Evolutionary conservation across 2,329 filamentous ascomycete species (phyloP).

Genomic region (Xenoacremonium recifei): DNA sequence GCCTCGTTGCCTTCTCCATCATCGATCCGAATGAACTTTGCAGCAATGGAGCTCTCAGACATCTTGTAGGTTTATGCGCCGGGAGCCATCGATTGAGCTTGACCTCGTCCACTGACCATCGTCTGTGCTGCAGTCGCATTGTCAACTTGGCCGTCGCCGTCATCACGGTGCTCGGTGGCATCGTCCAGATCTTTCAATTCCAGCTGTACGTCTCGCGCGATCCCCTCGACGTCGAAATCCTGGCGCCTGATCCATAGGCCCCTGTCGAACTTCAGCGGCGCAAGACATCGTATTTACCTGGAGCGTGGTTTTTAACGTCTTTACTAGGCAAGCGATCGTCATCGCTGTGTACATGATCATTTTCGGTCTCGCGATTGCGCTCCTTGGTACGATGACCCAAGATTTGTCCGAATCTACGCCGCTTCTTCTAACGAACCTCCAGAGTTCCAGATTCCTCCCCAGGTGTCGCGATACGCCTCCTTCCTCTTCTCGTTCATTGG

Average conservation of each 20-base stretch:
- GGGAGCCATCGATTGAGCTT: constrained; percentile 1
- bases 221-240: too few relatives aligned
- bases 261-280: too few relatives aligned
- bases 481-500: constrained; percentile 98
- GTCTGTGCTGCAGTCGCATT: constrained; percentile 66
- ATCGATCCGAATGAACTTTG: constrained; percentile 8
- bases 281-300: too few relatives aligned
- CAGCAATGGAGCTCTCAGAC: constrained; percentile 84
- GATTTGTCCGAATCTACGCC: neutral
- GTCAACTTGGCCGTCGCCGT: constrained; percentile 88
- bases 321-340: constrained; percentile 53
- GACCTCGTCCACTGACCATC: constrained; percentile 33
- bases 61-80: constrained; percentile 66
- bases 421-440: constrained; percentile 21
- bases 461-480: constrained; percentile 88
- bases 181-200: constrained; percentile 66
- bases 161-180: constrained; percentile 83
- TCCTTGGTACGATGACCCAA: constrained; percentile 50
- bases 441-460: constrained; percentile 95
- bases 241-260: too few relatives aligned
- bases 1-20: constrained; percentile 9
- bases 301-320: too few relatives aligned
- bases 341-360: constrained; percentile 85
- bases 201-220: constrained; percentile 56
- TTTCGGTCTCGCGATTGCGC: constrained; percentile 77